Evolutionary conservation across 176 grass and related monocot species (phyloP).

Genomic region (Cenchrus fungigraminus): DNA sequence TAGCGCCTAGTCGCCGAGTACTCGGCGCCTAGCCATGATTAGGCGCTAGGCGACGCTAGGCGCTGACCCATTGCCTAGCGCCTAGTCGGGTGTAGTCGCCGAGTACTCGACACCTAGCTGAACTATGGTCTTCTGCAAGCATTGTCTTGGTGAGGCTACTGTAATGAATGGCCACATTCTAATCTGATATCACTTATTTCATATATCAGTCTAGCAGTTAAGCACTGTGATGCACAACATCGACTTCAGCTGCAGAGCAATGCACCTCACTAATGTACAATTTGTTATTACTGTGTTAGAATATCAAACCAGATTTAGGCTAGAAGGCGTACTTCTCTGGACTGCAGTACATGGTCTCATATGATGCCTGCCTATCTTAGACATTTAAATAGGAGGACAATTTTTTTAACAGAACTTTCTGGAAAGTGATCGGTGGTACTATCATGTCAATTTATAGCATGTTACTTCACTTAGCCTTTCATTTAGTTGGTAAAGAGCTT

Average conservation of each 20-base stretch:
- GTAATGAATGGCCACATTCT: conserved; percentile 17
- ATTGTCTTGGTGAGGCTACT: not conserved
- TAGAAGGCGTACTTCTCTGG: conserved; percentile 12
- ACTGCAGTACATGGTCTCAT: conserved; percentile 7
- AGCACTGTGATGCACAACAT: conserved; percentile 19
- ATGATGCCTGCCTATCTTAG: not conserved
- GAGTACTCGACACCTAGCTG: no score
- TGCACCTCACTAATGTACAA: not conserved
- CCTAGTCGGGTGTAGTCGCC: no score
- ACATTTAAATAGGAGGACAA: conserved; percentile 14
- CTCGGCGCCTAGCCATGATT: no score
- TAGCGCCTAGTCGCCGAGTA: no score
- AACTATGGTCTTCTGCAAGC: not conserved
- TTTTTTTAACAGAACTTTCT: conserved; percentile 17
- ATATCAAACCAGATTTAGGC: not conserved
- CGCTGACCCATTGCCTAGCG: no score
- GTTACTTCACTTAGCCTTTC: conserved; percentile 5
- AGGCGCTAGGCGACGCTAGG: no score
- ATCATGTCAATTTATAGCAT: conserved; percentile 11
- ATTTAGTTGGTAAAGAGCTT: not conserved
- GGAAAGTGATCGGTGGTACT: not conserved
- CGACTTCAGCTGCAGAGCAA: conserved; percentile 15
- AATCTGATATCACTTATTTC: conserved; percentile 16
- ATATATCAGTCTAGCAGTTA: conserved; percentile 6
- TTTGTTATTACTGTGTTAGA: conserved; percentile 14